Conservation (phyloP, 2,329 filamentous ascomycete genomes). For the Sclerotinia nivalis region DNA sequence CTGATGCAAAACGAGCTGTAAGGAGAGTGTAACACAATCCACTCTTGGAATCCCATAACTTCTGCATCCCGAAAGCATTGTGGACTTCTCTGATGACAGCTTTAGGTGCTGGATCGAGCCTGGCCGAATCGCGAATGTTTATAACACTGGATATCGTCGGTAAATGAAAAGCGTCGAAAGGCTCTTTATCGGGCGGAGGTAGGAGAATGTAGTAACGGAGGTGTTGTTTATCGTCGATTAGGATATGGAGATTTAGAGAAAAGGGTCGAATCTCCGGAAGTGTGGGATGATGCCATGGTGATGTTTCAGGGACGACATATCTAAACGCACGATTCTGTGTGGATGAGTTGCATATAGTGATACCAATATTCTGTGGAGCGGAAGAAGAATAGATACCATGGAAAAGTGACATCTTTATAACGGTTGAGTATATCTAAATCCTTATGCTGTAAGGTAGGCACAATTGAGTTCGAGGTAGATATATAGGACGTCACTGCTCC, state of each 20-base stretch:
- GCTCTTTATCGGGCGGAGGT: neutral
- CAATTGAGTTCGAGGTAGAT: neutral
- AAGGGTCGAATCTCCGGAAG: slow-evolving; percentile 20
- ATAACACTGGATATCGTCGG: neutral
- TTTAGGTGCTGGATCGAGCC: neutral
- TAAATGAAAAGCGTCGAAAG: neutral
- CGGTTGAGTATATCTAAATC: neutral
- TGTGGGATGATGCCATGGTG: slow-evolving; percentile 10
- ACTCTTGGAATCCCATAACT: neutral
- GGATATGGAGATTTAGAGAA: slow-evolving; percentile 5
- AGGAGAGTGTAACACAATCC: slow-evolving; percentile 13
- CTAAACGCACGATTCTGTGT: neutral
- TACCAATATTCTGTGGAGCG: neutral
- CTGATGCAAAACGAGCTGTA: neutral
- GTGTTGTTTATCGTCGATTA: slow-evolving; percentile 12
- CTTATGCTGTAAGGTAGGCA: neutral
- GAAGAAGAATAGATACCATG: slow-evolving; percentile 12
- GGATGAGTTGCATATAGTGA: neutral
- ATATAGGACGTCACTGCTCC: neutral
- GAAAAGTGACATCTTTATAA: neutral
- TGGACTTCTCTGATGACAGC: neutral
- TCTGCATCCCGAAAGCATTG: neutral
- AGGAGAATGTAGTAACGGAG: slow-evolving; percentile 12
- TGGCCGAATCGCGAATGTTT: neutral
- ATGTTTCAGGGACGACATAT: neutral